Evolutionary conservation across 805 yeast species (phyloP), one percentile per base, ranked within the genome.

Genomic region (Saccharomyces jurei): DNA sequence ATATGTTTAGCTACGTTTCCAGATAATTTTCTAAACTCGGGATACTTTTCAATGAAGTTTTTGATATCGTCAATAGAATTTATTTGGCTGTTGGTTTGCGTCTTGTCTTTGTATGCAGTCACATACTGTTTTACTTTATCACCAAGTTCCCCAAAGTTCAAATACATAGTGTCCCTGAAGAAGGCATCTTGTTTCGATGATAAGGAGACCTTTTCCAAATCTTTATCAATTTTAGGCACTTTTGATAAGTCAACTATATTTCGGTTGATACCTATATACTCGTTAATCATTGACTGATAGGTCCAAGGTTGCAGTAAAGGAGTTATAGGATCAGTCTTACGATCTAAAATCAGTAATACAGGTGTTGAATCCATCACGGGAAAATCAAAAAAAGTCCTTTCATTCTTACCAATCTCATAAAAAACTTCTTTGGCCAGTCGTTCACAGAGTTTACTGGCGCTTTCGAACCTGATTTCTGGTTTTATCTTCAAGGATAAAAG

Each of bases 271-370:
- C 92, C 96, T 30, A 94, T 74, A 25, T 90, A 78, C 67, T 95
- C 98, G 68, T 92, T 96, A 17, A 94, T 89, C 98, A 94, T 92
- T 1, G 97, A 87, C 67, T 92, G 98, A 71, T 89, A 94, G 1
- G 99, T 91, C 99, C 99, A 94, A 1, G 98, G 99, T 44, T 86
- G 81, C 50, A 94, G 72, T 30, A 94, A 76, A 1, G 99, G 97
- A 0, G 99, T 92, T 13, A 92, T 76, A 2, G 99, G 97, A 70
- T 94, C 99, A 64, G 82, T 86, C 55, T 83, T 81, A 52, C 99
- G 77, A 69, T 94, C 98, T 50, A 94, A 65, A 1, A 94, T 75
- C 11, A 94, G 69, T 49, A 95, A 71, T 6, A 86, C 63, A 1
- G 97, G 95, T 1, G 90, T 81, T 0, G 84, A 73, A 64, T 88